These are phyloP conservation scores for Xylariaceae sp. DNA, from an alignment of 2,329 filamentous ascomycete genomes.

Conservation along the genomic window DNA sequence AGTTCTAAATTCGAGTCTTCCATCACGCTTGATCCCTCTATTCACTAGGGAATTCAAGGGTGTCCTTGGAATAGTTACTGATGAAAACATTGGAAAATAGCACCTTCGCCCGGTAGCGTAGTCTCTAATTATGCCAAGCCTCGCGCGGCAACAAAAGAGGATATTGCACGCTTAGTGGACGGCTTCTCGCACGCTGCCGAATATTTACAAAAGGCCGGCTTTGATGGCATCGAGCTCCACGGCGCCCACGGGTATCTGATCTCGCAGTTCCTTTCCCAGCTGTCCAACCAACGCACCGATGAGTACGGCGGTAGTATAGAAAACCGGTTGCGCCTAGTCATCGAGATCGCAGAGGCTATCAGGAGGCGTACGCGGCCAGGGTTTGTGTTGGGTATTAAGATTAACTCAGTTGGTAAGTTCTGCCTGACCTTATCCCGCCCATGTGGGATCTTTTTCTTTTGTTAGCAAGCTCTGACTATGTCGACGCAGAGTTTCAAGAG, in stretches of 20 bases:
- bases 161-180: conserved; percentile 64
- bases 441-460: background rate
- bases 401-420: conserved; percentile 56
- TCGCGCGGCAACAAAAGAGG: conserved; percentile 57
- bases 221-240: conserved; percentile 59
- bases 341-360: conserved; percentile 53
- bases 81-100: too few species aligned
- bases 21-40: too few species aligned
- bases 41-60: too few species aligned
- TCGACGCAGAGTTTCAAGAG: conserved; percentile 59
- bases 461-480: too few species aligned
- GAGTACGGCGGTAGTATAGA: conserved; percentile 54
- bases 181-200: conserved; percentile 65
- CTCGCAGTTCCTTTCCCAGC: conserved; percentile 58
- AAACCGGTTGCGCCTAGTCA: conserved; percentile 55
- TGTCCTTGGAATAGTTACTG: too few species aligned
- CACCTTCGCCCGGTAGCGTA: too few species aligned
- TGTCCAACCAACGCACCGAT: conserved; percentile 59
- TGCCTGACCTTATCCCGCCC: background rate
- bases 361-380: conserved; percentile 38
- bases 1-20: too few species aligned
- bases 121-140: conserved; percentile 60
- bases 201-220: conserved; percentile 68
- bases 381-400: conserved; percentile 62
- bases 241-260: conserved; percentile 62